Conservation (phyloP, 306 rosid genomes). For the Glycine latifolia region DNA sequence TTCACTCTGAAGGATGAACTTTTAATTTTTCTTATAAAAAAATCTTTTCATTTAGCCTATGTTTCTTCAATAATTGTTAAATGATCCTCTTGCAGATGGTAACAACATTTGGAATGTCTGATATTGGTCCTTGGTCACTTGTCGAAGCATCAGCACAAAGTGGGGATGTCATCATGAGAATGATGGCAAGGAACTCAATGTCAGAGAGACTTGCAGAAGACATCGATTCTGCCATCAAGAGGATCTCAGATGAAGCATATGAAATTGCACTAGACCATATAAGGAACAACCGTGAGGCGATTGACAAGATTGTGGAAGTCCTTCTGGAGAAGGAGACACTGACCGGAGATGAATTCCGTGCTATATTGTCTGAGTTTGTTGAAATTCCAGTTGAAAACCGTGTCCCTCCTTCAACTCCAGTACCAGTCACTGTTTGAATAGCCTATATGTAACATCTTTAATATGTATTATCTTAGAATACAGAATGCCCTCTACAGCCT, state of each 20-base stretch:
- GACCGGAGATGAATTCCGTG: constrained; percentile 88
- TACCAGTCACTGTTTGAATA: constrained; percentile 71
- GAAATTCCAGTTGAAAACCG: constrained; percentile 90
- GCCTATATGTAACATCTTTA: constrained; percentile 44
- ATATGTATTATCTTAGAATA: constrained; percentile 44
- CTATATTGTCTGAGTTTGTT: constrained; percentile 72
- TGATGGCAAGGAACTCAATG: constrained; percentile 99
- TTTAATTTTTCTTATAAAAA: constrained; percentile 36
- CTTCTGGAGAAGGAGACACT: constrained; percentile 89
- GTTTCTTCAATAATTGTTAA: constrained; percentile 28
- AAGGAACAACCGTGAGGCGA: constrained; percentile 94
- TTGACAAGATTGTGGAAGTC: constrained; percentile 88
- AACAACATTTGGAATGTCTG: constrained; percentile 94
- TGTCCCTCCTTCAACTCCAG: constrained; percentile 64
- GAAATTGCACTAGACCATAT: constrained; percentile 75
- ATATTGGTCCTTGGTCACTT: constrained; percentile 95
- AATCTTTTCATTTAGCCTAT: not conserved
- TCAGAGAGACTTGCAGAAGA: constrained; percentile 94
- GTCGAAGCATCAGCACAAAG: constrained; percentile 85
- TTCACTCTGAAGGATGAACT: constrained; percentile 47
- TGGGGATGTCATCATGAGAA: constrained; percentile 91
- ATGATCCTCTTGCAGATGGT: constrained; percentile 82
- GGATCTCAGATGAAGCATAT: constrained; percentile 79
- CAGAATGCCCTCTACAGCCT: constrained; percentile 28
- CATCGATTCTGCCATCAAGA: constrained; percentile 83